These are phyloP conservation scores for Phytopythium chamaehyphon DNA, from an alignment of 352 stramenopile species.

Conservation along the genomic window DNA sequence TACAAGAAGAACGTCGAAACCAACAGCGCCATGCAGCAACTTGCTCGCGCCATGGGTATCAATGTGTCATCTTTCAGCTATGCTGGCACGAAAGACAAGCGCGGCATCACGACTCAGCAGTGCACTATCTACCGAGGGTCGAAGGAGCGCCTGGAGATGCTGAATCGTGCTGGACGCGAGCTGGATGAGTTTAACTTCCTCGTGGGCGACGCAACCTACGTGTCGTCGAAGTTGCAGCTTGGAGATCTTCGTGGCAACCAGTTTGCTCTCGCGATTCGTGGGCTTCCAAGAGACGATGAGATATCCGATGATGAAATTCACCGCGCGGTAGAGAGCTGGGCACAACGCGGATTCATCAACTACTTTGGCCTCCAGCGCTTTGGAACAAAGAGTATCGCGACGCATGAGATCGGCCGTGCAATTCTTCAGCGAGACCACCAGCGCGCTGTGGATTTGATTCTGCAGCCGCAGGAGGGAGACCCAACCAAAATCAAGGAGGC, in stretches of 20 bases:
- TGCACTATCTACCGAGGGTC: constrained; percentile 87
- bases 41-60: constrained; percentile 69
- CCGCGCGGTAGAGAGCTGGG: constrained; percentile 68
- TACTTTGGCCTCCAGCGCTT: constrained; percentile 98
- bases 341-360: constrained; percentile 93
- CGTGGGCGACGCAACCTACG: constrained; percentile 92
- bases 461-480: constrained; percentile 77
- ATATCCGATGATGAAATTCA: constrained; percentile 66
- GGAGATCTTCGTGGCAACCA: constrained; percentile 92
- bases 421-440: constrained; percentile 93
- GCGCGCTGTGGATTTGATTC: constrained; percentile 87
- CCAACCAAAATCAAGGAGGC: constrained; percentile 71
- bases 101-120: constrained; percentile 94
- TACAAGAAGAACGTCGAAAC: constrained; percentile 98
- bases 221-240: constrained; percentile 87
- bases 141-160: constrained; percentile 70
- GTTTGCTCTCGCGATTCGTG: constrained; percentile 94
- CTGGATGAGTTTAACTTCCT: constrained; percentile 87
- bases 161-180: constrained; percentile 63
- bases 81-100: constrained; percentile 97
- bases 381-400: constrained; percentile 87
- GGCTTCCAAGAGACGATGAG: constrained; percentile 55
- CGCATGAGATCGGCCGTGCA: constrained; percentile 89
- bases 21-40: constrained; percentile 74
- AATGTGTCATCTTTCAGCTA: constrained; percentile 84